These are phyloP conservation scores for Apostasia shenzhenica DNA, from an alignment of 106 monocot genomes.

Conservation along the genomic window DNA sequence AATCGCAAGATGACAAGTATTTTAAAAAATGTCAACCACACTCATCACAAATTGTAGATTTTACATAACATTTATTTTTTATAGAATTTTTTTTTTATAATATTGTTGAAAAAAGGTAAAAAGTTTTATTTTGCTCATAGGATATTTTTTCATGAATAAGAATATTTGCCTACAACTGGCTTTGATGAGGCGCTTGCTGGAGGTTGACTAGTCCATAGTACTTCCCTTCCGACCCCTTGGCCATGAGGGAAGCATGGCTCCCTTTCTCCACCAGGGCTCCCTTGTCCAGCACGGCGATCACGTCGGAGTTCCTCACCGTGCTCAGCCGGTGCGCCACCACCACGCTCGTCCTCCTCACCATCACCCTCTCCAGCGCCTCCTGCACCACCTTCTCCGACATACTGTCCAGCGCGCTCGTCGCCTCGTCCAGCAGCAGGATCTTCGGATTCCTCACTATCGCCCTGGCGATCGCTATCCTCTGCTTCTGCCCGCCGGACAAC, in stretches of 20 bases:
- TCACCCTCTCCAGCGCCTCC: constrained; percentile 53
- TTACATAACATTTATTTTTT: too few species aligned
- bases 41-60: too few species aligned
- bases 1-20: too few species aligned
- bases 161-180: too few species aligned
- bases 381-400: constrained; percentile 59
- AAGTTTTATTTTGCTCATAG: too few species aligned
- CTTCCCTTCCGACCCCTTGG: constrained; percentile 26
- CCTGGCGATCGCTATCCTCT: constrained; percentile 51
- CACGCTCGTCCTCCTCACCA: constrained; percentile 55
- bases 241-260: constrained; percentile 39
- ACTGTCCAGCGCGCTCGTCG: constrained; percentile 58
- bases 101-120: too few species aligned
- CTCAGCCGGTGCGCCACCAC: constrained; percentile 55
- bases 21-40: too few species aligned
- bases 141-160: too few species aligned
- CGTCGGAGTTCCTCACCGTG: constrained; percentile 39
- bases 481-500: constrained; percentile 65
- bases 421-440: constrained; percentile 53
- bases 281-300: constrained; percentile 49
- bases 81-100: too few species aligned
- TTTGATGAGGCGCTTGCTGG: constrained; percentile 14
- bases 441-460: constrained; percentile 49
- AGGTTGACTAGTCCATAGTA: constrained; percentile 42
- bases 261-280: constrained; percentile 48